Percentiles rank a stretch among this genome's conserved stretches.
These are phyloP conservation scores for Gossypium herbaceum DNA, from an alignment of 345 rosid genomes.

Conservation along the genomic window DNA sequence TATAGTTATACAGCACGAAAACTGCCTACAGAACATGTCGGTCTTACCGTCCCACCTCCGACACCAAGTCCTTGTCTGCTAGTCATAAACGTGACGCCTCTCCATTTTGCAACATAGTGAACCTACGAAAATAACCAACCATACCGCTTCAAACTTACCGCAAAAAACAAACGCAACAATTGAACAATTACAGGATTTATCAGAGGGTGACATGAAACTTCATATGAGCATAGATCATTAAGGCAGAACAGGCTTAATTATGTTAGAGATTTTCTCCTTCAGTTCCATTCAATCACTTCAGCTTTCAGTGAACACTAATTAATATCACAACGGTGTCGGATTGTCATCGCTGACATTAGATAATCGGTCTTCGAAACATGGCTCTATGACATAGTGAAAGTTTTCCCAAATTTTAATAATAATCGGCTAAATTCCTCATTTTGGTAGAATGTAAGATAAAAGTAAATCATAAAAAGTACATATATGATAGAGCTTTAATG, in stretches of 20 bases:
- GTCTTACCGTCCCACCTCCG: conserved; percentile 94
- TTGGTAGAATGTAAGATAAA: not conserved
- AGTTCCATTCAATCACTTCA: not conserved
- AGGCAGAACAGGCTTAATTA: not conserved
- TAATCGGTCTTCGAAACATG: not conserved
- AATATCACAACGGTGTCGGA: not conserved
- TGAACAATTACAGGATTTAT: not conserved
- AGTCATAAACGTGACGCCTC: conserved; percentile 90
- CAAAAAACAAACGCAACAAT: not conserved
- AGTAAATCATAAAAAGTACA: not conserved
- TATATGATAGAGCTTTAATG: conserved; percentile 2
- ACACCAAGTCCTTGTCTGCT: conserved; percentile 95
- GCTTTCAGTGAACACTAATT: not conserved
- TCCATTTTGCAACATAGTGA: conserved; percentile 98
- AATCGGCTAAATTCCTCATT: not conserved
- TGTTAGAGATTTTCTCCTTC: not conserved
- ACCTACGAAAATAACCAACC: conserved; percentile 38
- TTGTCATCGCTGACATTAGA: not conserved
- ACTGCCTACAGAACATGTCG: conserved; percentile 4
- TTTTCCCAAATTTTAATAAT: not conserved
- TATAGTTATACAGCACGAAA: not conserved
- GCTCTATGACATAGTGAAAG: not conserved
- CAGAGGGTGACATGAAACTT: not conserved
- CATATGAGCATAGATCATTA: not conserved
- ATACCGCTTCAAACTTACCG: not conserved